Base-by-base conservation (phyloP, 1,139 yeast genomes). In the Taphrina deformans region DNA sequence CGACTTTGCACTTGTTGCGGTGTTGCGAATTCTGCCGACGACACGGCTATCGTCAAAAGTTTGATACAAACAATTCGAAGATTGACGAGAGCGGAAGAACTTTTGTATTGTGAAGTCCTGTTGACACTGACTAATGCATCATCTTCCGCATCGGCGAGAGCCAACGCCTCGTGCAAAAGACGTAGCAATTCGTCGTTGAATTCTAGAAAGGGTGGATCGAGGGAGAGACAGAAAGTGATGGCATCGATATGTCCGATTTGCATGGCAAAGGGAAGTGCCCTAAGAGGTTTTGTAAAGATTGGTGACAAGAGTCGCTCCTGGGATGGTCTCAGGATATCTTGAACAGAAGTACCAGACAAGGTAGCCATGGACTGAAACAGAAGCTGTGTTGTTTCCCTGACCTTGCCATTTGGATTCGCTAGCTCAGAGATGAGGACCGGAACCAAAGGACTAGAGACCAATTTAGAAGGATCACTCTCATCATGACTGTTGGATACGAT, bases 161-260 rank as follows among this genome's bases (percentile, higher is more conserved):
- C 97, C 68, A 93, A 79, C 0, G 97, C 97, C 74, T 95, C 99
- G 68, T 89, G 83, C 35, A 95, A 78, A 67, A 95, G 79, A 67
- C 99, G 80, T 68, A 88, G 88, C 68, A 95, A 78, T 72, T 93
- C 98, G 65, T 92, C 98, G 70, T 89, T 89, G 74, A 90, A 92
- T 9, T 88, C 87, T 70, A 93, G 78, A 71, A 93, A 91, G 0
- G 96, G 83, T 68, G 88, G 84, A 7, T 89, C 93, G 59, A 93
- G 80, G 1, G 87, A 85, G 68, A 95, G 79, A 72, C 98, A 93
- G 75, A 87, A 95, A 0, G 96, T 86, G 14, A 95, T 89, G 0
- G 98, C 99, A 76, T 93, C 99, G 68, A 95, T 91, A 75, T 93
- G 92, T 38, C 99, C 99, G 66, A 95, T 93, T 77, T 95, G 99